Conservation (phyloP, 202 grass and related monocot genomes). For the Brachypodium distachyon region DNA sequence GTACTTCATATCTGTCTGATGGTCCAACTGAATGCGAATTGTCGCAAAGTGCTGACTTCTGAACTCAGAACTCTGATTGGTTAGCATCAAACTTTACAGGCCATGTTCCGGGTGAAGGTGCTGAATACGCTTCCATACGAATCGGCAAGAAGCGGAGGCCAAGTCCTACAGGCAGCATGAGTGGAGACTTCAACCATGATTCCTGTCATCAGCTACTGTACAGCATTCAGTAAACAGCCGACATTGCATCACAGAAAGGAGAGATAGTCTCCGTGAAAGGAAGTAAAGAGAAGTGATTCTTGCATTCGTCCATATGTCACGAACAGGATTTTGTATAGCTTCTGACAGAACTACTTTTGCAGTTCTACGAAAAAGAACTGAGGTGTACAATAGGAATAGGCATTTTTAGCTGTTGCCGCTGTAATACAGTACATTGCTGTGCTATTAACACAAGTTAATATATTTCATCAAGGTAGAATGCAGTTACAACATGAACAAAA, state of each 20-base stretch:
- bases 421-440: constrained; percentile 30
- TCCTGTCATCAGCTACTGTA: constrained; percentile 23
- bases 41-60: neutral
- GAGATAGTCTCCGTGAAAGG: neutral
- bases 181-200: neutral
- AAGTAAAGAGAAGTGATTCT: neutral
- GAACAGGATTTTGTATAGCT: constrained; percentile 24
- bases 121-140: constrained; percentile 55
- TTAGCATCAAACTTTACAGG: constrained; percentile 32
- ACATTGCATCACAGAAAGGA: constrained; percentile 3
- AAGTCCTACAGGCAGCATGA: constrained; percentile 71
- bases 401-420: constrained; percentile 39
- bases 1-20: neutral
- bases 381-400: constrained; percentile 30
- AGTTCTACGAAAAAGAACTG: constrained; percentile 18
- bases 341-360: constrained; percentile 5
- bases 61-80: neutral
- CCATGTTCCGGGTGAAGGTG: constrained; percentile 79
- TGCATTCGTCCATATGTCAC: constrained; percentile 12
- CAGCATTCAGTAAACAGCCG: constrained; percentile 25
- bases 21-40: neutral
- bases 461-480: neutral
- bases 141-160: constrained; percentile 17
- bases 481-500: neutral
- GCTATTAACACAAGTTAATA: neutral